Conservation (phyloP, 208 protist species). For the Trypanosoma caninum region DNA sequence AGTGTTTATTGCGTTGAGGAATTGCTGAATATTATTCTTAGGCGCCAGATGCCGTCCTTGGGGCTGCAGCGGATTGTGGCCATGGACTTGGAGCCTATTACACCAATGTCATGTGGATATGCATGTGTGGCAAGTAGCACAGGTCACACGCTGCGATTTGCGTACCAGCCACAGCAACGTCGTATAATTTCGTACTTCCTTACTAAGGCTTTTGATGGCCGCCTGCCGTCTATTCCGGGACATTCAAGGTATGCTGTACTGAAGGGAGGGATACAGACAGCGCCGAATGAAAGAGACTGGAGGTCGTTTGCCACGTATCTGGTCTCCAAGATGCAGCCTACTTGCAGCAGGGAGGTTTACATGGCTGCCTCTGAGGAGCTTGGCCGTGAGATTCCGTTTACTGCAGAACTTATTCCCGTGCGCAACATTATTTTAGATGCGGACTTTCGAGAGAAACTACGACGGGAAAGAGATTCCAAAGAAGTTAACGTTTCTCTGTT, state of each 20-base stretch:
- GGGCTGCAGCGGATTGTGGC: constrained; percentile 79
- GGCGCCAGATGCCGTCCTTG: constrained; percentile 40
- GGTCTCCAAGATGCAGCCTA: constrained; percentile 53
- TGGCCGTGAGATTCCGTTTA: constrained; percentile 76
- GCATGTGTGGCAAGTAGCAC: constrained; percentile 80
- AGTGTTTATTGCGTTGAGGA: constrained; percentile 63
- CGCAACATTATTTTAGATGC: constrained; percentile 50
- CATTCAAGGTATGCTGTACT: constrained; percentile 72
- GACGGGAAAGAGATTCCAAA: constrained; percentile 70
- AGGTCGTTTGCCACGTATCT: constrained; percentile 82
- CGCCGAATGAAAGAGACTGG: constrained; percentile 71
- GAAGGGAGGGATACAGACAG: constrained; percentile 74
- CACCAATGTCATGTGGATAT: constrained; percentile 54
- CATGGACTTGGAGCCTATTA: constrained; percentile 75
- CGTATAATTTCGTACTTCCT: constrained; percentile 53
- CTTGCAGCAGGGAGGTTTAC: constrained; percentile 30
- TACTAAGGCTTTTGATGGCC: constrained; percentile 71
- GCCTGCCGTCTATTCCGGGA: constrained; percentile 49
- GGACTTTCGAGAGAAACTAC: constrained; percentile 52
- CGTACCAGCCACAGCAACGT: constrained; percentile 73
- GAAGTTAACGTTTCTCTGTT: constrained; percentile 53
- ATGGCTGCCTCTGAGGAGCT: constrained; percentile 43
- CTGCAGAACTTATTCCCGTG: constrained; percentile 79
- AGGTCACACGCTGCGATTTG: constrained; percentile 65
- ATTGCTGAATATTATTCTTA: constrained; percentile 53